Conservation (phyloP, 2,329 filamentous ascomycete genomes). For the Graphilbum sp. region DNA sequence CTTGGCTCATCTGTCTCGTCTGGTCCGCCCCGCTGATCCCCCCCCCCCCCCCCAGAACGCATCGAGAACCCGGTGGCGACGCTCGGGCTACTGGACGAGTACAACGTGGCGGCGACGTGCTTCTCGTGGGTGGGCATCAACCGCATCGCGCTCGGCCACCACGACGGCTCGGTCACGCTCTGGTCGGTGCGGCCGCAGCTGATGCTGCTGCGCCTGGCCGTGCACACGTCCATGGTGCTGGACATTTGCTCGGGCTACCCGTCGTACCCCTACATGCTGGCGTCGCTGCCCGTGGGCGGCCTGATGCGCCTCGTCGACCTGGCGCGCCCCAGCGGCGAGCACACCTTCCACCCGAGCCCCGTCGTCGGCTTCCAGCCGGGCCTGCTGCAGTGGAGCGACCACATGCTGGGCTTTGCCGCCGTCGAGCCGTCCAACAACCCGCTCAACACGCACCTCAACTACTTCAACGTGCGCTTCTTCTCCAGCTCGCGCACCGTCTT, state of each 20-base stretch:
- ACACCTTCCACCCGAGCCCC: constrained; percentile 34
- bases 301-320: constrained; percentile 36
- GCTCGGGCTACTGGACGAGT: constrained; percentile 28
- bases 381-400: constrained; percentile 36
- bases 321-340: constrained; percentile 32
- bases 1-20: neutral
- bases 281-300: constrained; percentile 37
- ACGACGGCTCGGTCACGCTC: constrained; percentile 37
- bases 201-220: constrained; percentile 32
- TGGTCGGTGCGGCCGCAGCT: constrained; percentile 37
- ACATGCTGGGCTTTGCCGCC: constrained; percentile 37
- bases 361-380: constrained; percentile 35
- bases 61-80: constrained; percentile 26
- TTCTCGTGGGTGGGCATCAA: constrained; percentile 40
- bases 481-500: constrained; percentile 35
- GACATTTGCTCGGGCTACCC: constrained; percentile 40
- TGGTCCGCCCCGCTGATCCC: neutral
- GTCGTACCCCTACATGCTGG: constrained; percentile 37
- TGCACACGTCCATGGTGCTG: constrained; percentile 37
- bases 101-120: constrained; percentile 30
- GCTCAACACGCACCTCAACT: constrained; percentile 34
- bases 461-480: constrained; percentile 35
- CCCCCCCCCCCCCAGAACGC: constrained; percentile 22
- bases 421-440: constrained; percentile 35
- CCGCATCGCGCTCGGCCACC: constrained; percentile 36